Base-by-base conservation (phyloP, 148 eudicot species). In the Rhododendron henanense region DNA sequence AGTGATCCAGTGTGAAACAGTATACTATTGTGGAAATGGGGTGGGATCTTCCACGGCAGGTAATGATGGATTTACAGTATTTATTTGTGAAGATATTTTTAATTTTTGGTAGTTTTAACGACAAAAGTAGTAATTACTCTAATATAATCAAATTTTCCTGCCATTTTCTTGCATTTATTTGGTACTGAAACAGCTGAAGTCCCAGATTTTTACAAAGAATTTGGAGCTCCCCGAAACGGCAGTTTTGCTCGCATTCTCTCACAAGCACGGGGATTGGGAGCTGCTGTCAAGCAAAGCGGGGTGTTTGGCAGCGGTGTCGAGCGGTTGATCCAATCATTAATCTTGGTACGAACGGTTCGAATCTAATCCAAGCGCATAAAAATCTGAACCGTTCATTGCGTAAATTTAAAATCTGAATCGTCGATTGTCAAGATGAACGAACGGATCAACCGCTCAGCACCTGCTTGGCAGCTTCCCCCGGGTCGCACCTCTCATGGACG, bases 271-370 rank as follows among this genome's bases (percentile, higher is more conserved):
- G 6, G 45, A 41, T 6, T 6, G 45, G 7, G 45, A 41, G 45
- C 45, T 41, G 45, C 45, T 41, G 45, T 8, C 6, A 41, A 41
- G 45, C 45, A 41, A 41, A 41, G 6, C 0, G 1, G 6, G 1
- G 7, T 41, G 45, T 5, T 41, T 41, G 6, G 1, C 7, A 41
- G 6, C 0, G 6, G 45, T 6, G 6, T 0, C 8, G 45, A 41
- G 1, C 0, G 6, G 1, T 0, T 41, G 45, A 41, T 41, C 1
- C 1, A 7, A 7, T 0, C 1, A 1, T 41, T 41, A 1, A 6
- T 41, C 45, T 41, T 0, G 6, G 1, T 41, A 41, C 1, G 45
- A 1, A 41, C 6, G 44, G 0, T 7, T 41, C 44, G 7, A 41
- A 41, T 41, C 1, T 41, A 41, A 41, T 6, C 7, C 1, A 0